Conservation (phyloP, 768 basidiomycete species). For the Phaeolepiota aurea region DNA sequence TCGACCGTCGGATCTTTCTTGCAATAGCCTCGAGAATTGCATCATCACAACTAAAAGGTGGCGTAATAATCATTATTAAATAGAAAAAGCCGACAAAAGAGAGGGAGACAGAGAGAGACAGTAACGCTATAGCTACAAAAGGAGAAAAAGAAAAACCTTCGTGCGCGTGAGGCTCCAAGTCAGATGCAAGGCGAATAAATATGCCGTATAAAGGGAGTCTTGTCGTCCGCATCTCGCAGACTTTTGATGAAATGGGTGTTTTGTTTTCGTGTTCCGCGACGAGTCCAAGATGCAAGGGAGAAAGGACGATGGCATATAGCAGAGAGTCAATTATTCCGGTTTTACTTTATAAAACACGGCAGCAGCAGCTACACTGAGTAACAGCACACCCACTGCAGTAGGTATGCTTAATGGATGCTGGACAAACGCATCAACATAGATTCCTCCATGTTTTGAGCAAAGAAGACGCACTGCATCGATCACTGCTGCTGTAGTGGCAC, state of each 20-base stretch:
- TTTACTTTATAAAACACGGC: conserved; percentile 71
- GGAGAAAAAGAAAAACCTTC: too few relatives aligned
- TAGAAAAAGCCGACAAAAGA: background rate
- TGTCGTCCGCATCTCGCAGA: background rate
- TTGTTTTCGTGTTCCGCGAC: background rate
- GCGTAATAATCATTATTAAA: background rate
- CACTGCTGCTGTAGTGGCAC: background rate
- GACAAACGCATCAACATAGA: conserved; percentile 1
- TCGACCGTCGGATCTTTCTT: too few relatives aligned
- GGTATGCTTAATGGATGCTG: conserved; percentile 31
- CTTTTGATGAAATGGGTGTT: background rate
- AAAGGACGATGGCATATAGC: background rate
- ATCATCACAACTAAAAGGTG: too few relatives aligned
- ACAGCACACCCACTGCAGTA: conserved; percentile 55
- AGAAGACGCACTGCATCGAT: conserved; percentile 8
- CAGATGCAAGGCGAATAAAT: background rate
- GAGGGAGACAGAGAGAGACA: too few relatives aligned
- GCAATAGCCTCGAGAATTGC: background rate
- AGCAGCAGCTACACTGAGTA: conserved; percentile 60
- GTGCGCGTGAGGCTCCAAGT: background rate
- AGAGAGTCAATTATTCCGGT: conserved; percentile 17
- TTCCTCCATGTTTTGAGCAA: background rate
- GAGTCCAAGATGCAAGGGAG: background rate
- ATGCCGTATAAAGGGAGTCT: background rate
- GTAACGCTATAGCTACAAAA: background rate